These are phyloP conservation scores for Talaromyces borbonicus DNA, from an alignment of 495 filamentous ascomycete genomes.

Conservation along the genomic window DNA sequence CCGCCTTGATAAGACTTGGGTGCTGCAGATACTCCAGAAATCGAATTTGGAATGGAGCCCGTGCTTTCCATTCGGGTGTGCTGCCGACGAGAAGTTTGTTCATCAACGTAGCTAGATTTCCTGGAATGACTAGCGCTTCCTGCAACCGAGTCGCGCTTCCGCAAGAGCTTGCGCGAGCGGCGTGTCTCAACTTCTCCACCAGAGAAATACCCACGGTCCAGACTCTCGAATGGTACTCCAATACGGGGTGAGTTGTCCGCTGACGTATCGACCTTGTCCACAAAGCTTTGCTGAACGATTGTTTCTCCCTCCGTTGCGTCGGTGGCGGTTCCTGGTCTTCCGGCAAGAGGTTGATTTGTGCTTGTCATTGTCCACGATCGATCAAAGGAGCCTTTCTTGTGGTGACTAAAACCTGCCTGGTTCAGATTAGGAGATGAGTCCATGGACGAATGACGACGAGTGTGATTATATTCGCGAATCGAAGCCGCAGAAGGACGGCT, in stretches of 20 bases:
- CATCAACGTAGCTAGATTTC: slow-evolving; percentile 65
- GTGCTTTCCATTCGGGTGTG: slow-evolving; percentile 74
- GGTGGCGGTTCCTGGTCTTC: slow-evolving; percentile 29
- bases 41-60: slow-evolving; percentile 43
- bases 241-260: slow-evolving; percentile 2
- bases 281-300: slow-evolving; percentile 14
- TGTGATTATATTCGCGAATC: slow-evolving; percentile 72
- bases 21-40: slow-evolving; percentile 26
- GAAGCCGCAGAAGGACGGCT: slow-evolving; percentile 68
- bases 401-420: slow-evolving; percentile 37
- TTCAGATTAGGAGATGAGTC: slow-evolving; percentile 41
- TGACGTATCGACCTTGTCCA: slow-evolving; percentile 11
- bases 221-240: slow-evolving; percentile 36
- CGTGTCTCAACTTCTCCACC: slow-evolving; percentile 74
- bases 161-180: slow-evolving; percentile 60
- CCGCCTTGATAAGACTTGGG: slow-evolving; percentile 55
- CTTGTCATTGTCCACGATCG: slow-evolving; percentile 74
- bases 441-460: slow-evolving; percentile 77
- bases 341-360: slow-evolving; percentile 19
- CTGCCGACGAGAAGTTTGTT: slow-evolving; percentile 53
- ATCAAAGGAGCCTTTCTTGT: slow-evolving; percentile 83
- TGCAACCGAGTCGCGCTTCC: slow-evolving; percentile 58
- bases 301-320: slow-evolving; percentile 17
- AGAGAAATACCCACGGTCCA: slow-evolving; percentile 92
- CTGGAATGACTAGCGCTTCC: slow-evolving; percentile 44